Base-by-base conservation (phyloP, 768 basidiomycete genomes). In the Russula lepida region DNA sequence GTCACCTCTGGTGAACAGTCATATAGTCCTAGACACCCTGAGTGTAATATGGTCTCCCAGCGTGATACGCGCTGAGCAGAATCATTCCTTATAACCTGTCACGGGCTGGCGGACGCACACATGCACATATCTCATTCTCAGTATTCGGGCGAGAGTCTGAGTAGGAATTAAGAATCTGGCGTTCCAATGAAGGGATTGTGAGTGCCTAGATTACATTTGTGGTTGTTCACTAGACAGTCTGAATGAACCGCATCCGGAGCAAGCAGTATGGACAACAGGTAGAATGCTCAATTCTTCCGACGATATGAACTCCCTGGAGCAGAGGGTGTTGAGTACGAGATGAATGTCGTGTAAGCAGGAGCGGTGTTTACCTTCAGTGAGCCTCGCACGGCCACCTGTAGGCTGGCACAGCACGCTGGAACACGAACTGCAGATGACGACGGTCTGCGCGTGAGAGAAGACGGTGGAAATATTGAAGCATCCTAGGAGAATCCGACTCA, bases 371-470 rank as follows among this genome's bases (percentile, higher is more conserved):
- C 95, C 97, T 79, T 99, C 97, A 58, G 95, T 98, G 77, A 99
- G 78, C 72, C 94, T 86, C 67, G 95, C 95, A 80, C 88, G 95
- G 78, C 97, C 97, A 79, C 97, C 95, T 35, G 93, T 95, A 56
- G 95, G 95, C 75, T 98, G 95, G 84, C 95, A 98, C 68, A 99
- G 81, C 63, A 98, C 89, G 69, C 86, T 89, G 58, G 90, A 84
- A 83, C 97, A 99, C 52, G 90, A 86, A 58, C 83, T 83, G 75
- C 97, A 99, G 71, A 93, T 79, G 53, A 98, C 94, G 64, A 98
- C 97, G 64, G 93, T 95, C 77, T 98, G 94, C 41, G 95, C 95
- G 76, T 99, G 95, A 67, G 97, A 98, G 86, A 99, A 99, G 70
- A 98, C 95, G 67, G 93, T 95, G 69, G 93, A 94, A 75, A 93